phyloP scores from a whole-genome alignment of 139 green algal genomes.

The Chlamydomonas asymmetrica region DNA sequence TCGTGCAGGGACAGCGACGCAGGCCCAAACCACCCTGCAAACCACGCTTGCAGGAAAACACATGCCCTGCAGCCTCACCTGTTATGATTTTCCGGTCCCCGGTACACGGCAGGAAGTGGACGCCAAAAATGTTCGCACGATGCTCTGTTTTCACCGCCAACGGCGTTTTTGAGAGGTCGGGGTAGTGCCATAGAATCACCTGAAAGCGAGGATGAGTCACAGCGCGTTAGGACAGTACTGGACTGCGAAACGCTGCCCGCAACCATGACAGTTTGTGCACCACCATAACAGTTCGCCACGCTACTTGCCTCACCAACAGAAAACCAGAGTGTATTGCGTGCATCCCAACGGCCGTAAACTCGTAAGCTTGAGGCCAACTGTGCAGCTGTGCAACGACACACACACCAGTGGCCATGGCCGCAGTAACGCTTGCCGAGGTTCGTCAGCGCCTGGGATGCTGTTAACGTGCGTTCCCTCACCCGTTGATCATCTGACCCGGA shows the following conservation, averaged over 20 bases:
- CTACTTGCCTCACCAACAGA: neutral
- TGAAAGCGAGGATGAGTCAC: constrained; percentile 4
- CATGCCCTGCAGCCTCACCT: neutral
- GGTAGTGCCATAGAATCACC: constrained; percentile 73
- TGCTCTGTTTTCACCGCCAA: constrained; percentile 72
- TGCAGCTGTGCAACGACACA: too few species aligned
- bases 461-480: constrained; percentile 11
- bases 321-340: neutral
- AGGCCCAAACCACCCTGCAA: too few species aligned
- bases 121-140: constrained; percentile 85
- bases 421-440: neutral
- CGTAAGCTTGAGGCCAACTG: neutral
- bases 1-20: too few species aligned
- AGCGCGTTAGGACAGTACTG: neutral
- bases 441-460: neutral
- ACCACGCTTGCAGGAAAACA: too few species aligned
- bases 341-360: neutral
- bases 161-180: constrained; percentile 45
- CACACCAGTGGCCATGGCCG: neutral
- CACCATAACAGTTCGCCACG: neutral
- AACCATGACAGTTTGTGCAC: neutral
- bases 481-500: constrained; percentile 75
- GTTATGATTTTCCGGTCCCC: constrained; percentile 42
- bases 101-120: constrained; percentile 75
- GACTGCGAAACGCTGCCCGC: neutral